Conservation (phyloP, 495 filamentous ascomycete genomes). For the Staphylotrichum tortipilum region DNA sequence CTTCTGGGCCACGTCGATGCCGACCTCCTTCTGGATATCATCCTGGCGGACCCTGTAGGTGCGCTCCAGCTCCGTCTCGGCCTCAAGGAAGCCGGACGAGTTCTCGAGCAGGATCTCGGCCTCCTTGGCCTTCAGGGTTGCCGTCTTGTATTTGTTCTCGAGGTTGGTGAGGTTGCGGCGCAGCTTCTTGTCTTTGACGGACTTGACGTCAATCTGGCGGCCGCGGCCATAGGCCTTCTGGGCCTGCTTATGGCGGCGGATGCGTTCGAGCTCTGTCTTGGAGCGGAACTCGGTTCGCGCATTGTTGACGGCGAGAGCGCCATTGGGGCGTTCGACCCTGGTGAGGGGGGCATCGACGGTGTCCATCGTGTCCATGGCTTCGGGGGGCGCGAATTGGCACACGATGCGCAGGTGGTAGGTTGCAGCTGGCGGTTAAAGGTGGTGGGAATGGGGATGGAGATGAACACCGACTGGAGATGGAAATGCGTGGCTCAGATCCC, state of each 20-base stretch:
- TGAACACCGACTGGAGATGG: no score
- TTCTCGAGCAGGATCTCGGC: slow-evolving; percentile 91
- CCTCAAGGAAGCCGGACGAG: slow-evolving; percentile 74
- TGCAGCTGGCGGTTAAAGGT: no score
- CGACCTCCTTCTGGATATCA: slow-evolving; percentile 68
- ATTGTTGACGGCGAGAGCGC: slow-evolving; percentile 36
- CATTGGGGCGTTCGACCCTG: slow-evolving; percentile 28
- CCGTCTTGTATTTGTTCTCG: slow-evolving; percentile 74
- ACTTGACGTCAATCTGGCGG: slow-evolving; percentile 49
- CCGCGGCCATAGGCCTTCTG: slow-evolving; percentile 79
- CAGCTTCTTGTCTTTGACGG: slow-evolving; percentile 75
- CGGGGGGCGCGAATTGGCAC: no score
- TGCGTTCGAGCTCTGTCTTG: slow-evolving; percentile 34
- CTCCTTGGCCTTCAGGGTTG: slow-evolving; percentile 75
- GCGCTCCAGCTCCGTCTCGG: slow-evolving; percentile 77
- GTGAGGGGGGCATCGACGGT: slow-evolving; percentile 13
- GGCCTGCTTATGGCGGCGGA: slow-evolving; percentile 50
- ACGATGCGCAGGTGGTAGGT: no score
- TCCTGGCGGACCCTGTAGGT: slow-evolving; percentile 89
- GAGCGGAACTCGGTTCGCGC: slow-evolving; percentile 37
- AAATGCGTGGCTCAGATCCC: no score
- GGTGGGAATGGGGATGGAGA: neutral
- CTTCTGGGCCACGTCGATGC: slow-evolving; percentile 79
- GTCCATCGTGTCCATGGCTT: slow-evolving; percentile 19
- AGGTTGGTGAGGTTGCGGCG: slow-evolving; percentile 67